A percentile compares a stretch with the other conserved stretches of the same genome.
Conservation (phyloP, 345 rosid genomes). For the Excoecaria cochinchinensis region DNA sequence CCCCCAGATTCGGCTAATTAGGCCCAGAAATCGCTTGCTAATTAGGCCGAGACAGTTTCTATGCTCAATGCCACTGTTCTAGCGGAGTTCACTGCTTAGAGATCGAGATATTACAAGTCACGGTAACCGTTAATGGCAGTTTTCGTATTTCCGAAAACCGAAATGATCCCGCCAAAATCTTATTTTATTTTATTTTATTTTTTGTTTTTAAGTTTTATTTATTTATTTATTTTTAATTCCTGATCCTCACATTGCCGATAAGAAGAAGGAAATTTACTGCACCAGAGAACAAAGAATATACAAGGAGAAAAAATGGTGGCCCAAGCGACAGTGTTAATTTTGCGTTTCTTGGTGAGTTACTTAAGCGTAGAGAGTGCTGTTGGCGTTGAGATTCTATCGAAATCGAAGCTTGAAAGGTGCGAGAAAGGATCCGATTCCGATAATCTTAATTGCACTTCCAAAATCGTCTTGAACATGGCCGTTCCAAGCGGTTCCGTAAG, state of each 20-base stretch:
- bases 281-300: neutral
- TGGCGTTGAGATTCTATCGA: slow-evolving; percentile 55
- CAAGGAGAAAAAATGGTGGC: neutral
- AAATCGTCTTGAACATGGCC: slow-evolving; percentile 60
- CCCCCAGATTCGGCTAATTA: too few species aligned
- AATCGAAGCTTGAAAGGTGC: slow-evolving; percentile 62
- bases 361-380: neutral
- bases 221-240: too few species aligned
- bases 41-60: too few species aligned
- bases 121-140: slow-evolving; percentile 21
- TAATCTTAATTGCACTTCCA: slow-evolving; percentile 49
- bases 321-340: neutral
- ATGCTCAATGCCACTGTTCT: neutral
- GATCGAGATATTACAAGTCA: too few species aligned
- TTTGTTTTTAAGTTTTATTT: too few species aligned
- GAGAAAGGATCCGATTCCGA: slow-evolving; percentile 39
- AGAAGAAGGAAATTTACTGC: neutral
- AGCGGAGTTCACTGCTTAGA: neutral
- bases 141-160: neutral
- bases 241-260: neutral
- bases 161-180: slow-evolving; percentile 14
- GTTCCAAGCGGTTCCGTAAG: slow-evolving; percentile 69
- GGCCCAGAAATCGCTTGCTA: too few species aligned
- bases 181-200: too few species aligned
- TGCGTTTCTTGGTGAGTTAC: neutral